These are phyloP conservation scores for Thraustotheca clavata DNA, from an alignment of 352 stramenopile species.

Conservation along the genomic window DNA sequence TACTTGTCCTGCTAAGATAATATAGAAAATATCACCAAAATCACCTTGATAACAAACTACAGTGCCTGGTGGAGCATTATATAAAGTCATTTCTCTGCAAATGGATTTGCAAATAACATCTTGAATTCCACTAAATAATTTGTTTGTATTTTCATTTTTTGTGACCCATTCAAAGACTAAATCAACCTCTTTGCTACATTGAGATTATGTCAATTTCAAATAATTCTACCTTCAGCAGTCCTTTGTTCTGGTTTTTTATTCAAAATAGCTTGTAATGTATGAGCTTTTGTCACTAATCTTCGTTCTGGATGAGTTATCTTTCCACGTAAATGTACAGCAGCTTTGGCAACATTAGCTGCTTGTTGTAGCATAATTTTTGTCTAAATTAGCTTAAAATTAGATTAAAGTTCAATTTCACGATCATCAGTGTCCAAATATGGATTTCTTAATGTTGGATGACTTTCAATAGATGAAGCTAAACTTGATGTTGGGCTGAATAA, in stretches of 20 bases:
- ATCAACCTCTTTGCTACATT: conserved; percentile 42
- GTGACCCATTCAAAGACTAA: conserved; percentile 71
- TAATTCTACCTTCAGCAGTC: neutral
- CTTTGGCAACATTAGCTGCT: neutral
- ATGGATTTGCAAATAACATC: conserved; percentile 86
- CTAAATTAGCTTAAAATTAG: too few relatives aligned
- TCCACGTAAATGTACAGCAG: neutral
- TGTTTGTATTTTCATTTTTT: conserved; percentile 69
- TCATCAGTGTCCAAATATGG: too few relatives aligned
- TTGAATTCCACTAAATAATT: conserved; percentile 73
- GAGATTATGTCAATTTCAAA: neutral
- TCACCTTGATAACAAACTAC: conserved; percentile 77
- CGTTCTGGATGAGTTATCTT: neutral
- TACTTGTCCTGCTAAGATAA: conserved; percentile 64
- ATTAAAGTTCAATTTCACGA: too few relatives aligned
- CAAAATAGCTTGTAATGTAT: neutral
- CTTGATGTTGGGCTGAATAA: too few relatives aligned
- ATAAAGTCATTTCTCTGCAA: conserved; percentile 77
- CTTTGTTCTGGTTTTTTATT: conserved; percentile 9
- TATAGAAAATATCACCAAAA: conserved; percentile 75
- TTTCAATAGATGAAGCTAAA: too few relatives aligned
- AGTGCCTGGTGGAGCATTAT: conserved; percentile 46
- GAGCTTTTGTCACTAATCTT: neutral
- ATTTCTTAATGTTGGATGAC: too few relatives aligned
- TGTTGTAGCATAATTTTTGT: too few relatives aligned